Evolutionary conservation across 2,329 filamentous ascomycete genomes (phyloP), one percentile per base, ranked within the genome.

Genomic region (Cladosporium halotolerans): DNA sequence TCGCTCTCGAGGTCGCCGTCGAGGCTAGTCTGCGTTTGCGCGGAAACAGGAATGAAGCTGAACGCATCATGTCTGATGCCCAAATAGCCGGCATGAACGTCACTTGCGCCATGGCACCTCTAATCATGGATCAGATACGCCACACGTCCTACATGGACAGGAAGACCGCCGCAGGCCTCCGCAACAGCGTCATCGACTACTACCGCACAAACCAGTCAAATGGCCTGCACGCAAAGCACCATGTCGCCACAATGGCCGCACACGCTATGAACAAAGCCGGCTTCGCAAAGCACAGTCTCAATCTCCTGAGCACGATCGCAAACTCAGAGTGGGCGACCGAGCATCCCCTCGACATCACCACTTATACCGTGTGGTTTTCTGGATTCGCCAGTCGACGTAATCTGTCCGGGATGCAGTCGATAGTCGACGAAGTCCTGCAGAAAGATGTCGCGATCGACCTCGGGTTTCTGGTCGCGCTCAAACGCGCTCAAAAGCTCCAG

Each of bases 331-430:
- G 58, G 59, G 56, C 57, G 10, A 14, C 53, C 1, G 28, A 59
- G 19, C 49, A 53, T 9, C 58, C 61, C 1, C 52, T 68, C 16
- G 61, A 66, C 45, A 64, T 67, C 41, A 60, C 57, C 8, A 61
- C 62, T 32, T 63, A 69, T 61, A 63, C 62, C 2, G 62, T 69
- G 13, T 65, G 62, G 38, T 40, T 70, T 13, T 57, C 65, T 44
- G 67, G 60, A 32, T 68, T 66, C 52, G 55, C 53, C 16, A 55
- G 54, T 9, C 31, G 63, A 9, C 39, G 38, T 18, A 47, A 60
- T 38, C 14, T 56, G 23, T 11, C 28, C 2, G 67, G 67, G 33
- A 57, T 68, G 33, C 33, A 58, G 33, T 68, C 63, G 65, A 58
- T 61, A 3, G 50, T 69, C 14, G 33, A 57, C 1, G 61, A 55